Evolutionary conservation across 2,329 filamentous ascomycete genomes (phyloP).

Genomic region (Sclerotinia spermophila): DNA sequence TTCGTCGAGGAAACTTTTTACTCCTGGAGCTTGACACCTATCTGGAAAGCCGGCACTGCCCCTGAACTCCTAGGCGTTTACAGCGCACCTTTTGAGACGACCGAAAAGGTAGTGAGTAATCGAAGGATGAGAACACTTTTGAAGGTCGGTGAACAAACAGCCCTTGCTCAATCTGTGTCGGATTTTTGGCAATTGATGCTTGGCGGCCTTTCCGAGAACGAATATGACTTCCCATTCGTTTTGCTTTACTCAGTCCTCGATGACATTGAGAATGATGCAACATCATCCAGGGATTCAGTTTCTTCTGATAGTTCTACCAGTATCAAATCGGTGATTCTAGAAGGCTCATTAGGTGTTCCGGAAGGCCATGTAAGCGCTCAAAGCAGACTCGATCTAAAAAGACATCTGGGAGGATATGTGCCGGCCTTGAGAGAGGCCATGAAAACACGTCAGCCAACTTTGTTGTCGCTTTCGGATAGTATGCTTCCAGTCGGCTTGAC

Average conservation of each 20-base stretch:
- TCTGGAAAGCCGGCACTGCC: conserved; percentile 60
- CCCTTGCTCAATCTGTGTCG: conserved; percentile 64
- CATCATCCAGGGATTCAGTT: conserved; percentile 46
- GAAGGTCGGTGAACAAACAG: conserved; percentile 71
- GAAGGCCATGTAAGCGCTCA: conserved; percentile 59
- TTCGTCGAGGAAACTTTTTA: conserved; percentile 75
- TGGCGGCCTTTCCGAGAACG: conserved; percentile 65
- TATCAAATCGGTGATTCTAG: conserved; percentile 62
- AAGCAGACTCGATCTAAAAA: conserved; percentile 61
- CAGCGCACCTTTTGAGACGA: conserved; percentile 71
- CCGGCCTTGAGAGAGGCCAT: conserved; percentile 73
- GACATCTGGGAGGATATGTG: conserved; percentile 68
- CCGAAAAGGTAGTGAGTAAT: conserved; percentile 68
- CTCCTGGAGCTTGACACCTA: conserved; percentile 75
- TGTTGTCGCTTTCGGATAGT: conserved; percentile 61
- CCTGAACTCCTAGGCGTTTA: conserved; percentile 72
- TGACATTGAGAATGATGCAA: conserved; percentile 55
- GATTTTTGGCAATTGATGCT: conserved; percentile 69
- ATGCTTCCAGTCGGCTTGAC: conserved; percentile 62
- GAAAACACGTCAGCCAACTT: conserved; percentile 60
- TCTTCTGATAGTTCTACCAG: conserved; percentile 62
- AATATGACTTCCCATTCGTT: conserved; percentile 70
- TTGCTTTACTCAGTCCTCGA: conserved; percentile 73
- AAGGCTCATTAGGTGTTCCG: conserved; percentile 68
- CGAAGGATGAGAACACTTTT: conserved; percentile 72